These are phyloP conservation scores for Chrysosporium queenslandicum DNA, from an alignment of 2,329 filamentous ascomycete species.

Conservation along the genomic window DNA sequence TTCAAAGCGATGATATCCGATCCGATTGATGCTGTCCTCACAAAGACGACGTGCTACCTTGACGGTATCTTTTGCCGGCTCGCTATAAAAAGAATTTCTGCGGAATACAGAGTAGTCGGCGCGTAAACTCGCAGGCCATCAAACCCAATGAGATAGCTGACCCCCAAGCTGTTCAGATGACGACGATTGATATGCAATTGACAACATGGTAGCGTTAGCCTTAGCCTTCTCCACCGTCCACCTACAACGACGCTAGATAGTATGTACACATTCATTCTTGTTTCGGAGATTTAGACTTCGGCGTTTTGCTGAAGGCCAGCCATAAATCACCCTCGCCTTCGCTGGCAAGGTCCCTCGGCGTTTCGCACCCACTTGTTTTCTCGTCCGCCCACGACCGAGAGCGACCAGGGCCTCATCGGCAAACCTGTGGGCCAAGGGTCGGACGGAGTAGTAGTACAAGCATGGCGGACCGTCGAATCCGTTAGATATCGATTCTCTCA, in stretches of 20 bases:
- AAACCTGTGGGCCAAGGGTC: neutral
- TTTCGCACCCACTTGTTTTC: constrained; percentile 1
- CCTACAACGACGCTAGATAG: neutral
- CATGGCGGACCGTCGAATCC: neutral
- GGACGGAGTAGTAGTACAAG: neutral
- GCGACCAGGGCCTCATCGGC: neutral
- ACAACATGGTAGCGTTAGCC: neutral
- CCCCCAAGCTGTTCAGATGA: neutral
- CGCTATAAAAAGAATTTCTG: no score
- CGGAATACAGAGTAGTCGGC: no score
- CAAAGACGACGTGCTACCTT: neutral
- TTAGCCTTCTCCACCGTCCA: constrained; percentile 1
- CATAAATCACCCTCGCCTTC: neutral
- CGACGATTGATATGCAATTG: neutral
- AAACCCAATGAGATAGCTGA: neutral
- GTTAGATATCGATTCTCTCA: neutral
- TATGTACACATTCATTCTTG: neutral
- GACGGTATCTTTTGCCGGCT: no score
- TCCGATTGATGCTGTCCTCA: neutral
- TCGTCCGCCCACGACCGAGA: neutral
- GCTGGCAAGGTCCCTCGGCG: neutral
- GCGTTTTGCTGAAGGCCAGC: neutral
- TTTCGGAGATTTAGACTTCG: constrained; percentile 1
- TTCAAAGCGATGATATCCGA: neutral
- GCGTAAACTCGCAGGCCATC: neutral